Conservation (phyloP, 2,329 filamentous ascomycete genomes). For the Xylaria sp. region DNA sequence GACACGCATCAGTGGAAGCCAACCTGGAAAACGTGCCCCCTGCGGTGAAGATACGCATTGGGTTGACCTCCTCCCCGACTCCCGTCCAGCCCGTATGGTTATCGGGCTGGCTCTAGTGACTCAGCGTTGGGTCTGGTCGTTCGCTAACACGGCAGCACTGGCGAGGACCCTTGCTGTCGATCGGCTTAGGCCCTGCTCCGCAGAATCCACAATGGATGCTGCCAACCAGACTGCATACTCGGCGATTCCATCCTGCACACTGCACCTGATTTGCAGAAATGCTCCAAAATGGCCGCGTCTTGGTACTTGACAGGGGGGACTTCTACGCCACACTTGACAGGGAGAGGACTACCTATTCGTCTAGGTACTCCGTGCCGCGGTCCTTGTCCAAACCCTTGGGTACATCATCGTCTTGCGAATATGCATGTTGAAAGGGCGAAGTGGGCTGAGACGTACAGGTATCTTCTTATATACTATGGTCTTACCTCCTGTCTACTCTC, state of each 20-base stretch:
- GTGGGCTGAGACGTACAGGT: conserved; percentile 30
- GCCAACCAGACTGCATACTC: conserved; percentile 38
- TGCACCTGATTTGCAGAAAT: conserved; percentile 18
- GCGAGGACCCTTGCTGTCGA: conserved; percentile 11
- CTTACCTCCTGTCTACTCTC: conserved; percentile 28
- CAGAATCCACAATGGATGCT: conserved; percentile 33
- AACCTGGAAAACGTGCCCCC: background rate
- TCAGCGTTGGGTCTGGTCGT: conserved; percentile 28
- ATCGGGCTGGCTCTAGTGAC: no score
- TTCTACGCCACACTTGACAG: conserved; percentile 39
- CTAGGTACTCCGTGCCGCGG: conserved; percentile 23
- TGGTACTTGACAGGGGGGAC: conserved; percentile 37
- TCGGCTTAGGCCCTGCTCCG: conserved; percentile 26
- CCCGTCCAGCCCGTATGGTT: conserved; percentile 5
- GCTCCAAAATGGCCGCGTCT: conserved; percentile 33
- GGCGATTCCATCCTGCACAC: conserved; percentile 37
- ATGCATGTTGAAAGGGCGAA: conserved; percentile 27
- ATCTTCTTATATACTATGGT: conserved; percentile 31
- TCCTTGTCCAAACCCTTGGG: conserved; percentile 27
- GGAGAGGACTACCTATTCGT: conserved; percentile 26
- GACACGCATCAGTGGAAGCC: background rate
- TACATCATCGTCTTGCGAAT: conserved; percentile 30
- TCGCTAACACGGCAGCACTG: conserved; percentile 8
- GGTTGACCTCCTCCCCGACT: conserved; percentile 4
- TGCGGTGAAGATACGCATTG: conserved; percentile 3